These are phyloP conservation scores for Cladosporium phlei DNA, from an alignment of 2,329 filamentous ascomycete genomes.

Conservation along the genomic window DNA sequence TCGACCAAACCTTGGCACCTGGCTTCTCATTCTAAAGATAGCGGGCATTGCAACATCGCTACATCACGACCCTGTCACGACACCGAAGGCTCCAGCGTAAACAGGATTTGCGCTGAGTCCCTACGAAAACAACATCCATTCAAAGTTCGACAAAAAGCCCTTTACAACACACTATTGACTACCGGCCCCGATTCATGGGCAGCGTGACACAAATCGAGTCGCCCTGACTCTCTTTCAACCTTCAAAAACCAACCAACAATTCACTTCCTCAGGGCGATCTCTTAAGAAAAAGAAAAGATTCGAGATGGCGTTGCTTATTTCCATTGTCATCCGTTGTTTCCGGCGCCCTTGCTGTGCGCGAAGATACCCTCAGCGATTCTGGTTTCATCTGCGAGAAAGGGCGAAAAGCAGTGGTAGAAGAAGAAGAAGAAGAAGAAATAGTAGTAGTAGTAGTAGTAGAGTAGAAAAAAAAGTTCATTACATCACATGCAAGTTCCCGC, in stretches of 20 bases:
- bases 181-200: background rate
- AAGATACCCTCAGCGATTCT: slow-evolving; percentile 8
- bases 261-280: too few relatives aligned
- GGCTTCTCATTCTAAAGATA: slow-evolving; percentile 5
- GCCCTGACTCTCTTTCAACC: background rate
- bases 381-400: slow-evolving; percentile 4
- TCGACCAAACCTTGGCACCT: slow-evolving; percentile 13
- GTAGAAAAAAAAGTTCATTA: too few relatives aligned
- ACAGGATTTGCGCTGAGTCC: slow-evolving; percentile 8
- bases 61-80: slow-evolving; percentile 3
- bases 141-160: background rate
- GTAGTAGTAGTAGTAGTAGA: too few relatives aligned
- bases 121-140: slow-evolving; percentile 4
- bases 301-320: background rate
- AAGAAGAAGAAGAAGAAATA: too few relatives aligned
- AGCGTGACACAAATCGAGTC: background rate
- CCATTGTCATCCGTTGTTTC: background rate
- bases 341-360: slow-evolving; percentile 5
- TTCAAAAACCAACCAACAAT: background rate
- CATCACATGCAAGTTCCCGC: too few relatives aligned
- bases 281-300: too few relatives aligned
- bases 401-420: too few relatives aligned
- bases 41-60: background rate
- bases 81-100: slow-evolving; percentile 11
- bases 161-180: background rate